Percentiles rank a stretch among this genome's conserved stretches.
Conservation (phyloP, 176 grass and related monocot species). For the Zoysia japonica region DNA sequence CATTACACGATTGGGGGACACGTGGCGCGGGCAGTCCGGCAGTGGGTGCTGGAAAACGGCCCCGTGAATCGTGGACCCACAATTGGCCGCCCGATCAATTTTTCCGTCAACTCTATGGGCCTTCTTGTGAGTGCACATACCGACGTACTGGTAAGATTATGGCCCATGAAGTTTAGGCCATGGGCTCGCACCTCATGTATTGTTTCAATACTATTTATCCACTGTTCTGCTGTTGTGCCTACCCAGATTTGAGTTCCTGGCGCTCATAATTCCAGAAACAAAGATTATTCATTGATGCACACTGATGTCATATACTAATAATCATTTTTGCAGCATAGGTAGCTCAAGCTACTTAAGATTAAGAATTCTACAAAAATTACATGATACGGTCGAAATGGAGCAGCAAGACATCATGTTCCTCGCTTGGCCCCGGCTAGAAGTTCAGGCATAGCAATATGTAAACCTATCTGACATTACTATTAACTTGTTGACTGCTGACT, state of each 20-base stretch:
- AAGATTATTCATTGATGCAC: not conserved
- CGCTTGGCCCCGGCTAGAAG: not conserved
- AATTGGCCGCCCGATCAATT: not conserved
- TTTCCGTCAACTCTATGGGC: not conserved
- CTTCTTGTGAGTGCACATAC: not conserved
- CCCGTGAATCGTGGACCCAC: not conserved
- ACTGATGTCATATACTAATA: not conserved
- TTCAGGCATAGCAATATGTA: constrained; percentile 27
- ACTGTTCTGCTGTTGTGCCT: no score
- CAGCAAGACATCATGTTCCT: not conserved
- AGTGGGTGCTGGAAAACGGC: no score
- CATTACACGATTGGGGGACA: no score
- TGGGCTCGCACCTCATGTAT: no score
- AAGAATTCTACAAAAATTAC: not conserved
- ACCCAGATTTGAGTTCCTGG: no score
- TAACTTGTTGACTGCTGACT: not conserved
- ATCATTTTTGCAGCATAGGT: not conserved
- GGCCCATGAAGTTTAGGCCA: not conserved
- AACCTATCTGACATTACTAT: not conserved
- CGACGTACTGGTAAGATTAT: no score
- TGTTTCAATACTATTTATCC: no score
- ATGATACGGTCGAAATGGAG: not conserved
- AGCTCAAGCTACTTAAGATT: not conserved
- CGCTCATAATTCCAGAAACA: not conserved
- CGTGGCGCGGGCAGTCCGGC: no score